Evolutionary conservation across 805 yeast species (phyloP), one percentile per base, ranked within the genome.

Genomic region (Scheffersomyces coipomensis): DNA sequence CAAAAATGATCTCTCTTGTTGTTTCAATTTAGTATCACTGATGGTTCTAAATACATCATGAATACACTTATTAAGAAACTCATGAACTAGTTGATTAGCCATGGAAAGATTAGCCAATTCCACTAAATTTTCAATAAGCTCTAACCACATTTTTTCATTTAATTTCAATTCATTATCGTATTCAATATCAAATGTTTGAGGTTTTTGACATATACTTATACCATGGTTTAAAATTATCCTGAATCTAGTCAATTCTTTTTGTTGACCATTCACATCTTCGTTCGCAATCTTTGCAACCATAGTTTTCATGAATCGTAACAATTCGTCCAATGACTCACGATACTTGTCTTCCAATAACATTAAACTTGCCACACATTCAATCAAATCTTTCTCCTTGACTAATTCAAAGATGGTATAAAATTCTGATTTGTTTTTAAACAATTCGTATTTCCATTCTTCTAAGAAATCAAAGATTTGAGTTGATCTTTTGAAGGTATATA

Each of bases 1-100:
- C 37, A 79, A 60, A 44, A 86, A 77, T 1, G 83, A 73, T 30
- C 47, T 33, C 29, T 57, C 58, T 29, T 48, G 43, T 21, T 44
- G 51, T 33, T 49, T 53, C 4, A 54, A 47, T 30, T 60, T 56
- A 24, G 34, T 33, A 26, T 62, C 64, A 43, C 64, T 61, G 21
- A 68, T 51, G 15, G 42, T 47, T 29, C 66, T 49, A 51, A 68
- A 68, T 40, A 66, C 46, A 21, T 50, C 48, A 40, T 66, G 64
- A 11, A 65, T 56, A 22, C 62, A 56, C 34, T 46, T 45, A 39
- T 68, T 62, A 32, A 61, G 40, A 29, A 39, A 46, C 12, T 37
- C 41, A 13, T 35, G 36, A 16, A 34, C 21, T 22, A 19, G 7
- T 6, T 24, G 19, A 19, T 21, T 3, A n/a, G 19, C 10, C 18